A percentile compares a stretch with the other conserved stretches of the same genome.
Conservation (phyloP, 176 grass and related monocot genomes). For the Ampelocalamus luodianensis region DNA sequence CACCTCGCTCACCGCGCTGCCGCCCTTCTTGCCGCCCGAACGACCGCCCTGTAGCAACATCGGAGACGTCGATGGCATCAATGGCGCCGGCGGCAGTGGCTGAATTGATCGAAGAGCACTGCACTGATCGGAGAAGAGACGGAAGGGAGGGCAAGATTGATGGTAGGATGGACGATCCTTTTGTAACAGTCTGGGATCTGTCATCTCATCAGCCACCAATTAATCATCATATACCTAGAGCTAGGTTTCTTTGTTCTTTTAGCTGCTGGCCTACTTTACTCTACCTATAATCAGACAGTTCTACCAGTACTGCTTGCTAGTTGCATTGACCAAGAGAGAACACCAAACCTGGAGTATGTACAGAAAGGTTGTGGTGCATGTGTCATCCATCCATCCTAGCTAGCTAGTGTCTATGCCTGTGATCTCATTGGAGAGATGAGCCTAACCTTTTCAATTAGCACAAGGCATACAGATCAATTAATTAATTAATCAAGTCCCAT, state of each 20-base stretch:
- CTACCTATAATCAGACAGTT: background rate
- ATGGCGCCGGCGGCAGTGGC: background rate
- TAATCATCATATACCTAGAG: constrained; percentile 3
- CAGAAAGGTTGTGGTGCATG: constrained; percentile 14
- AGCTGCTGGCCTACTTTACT: background rate
- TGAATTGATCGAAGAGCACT: background rate
- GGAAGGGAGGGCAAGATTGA: background rate
- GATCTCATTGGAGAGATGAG: constrained; percentile 6
- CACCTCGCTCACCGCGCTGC: constrained; percentile 61
- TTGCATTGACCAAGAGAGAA: constrained; percentile 7
- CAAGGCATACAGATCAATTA: background rate
- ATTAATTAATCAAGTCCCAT: background rate
- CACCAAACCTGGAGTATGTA: constrained; percentile 9
- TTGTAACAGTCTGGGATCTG: constrained; percentile 28
- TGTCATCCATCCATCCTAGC: background rate
- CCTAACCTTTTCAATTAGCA: constrained; percentile 1
- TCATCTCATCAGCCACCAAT: background rate
- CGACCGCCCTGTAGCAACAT: background rate
- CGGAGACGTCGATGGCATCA: background rate
- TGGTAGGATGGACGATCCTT: constrained; percentile 7
- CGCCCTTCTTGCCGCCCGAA: constrained; percentile 51
- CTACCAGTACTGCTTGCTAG: background rate
- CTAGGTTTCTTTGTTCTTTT: constrained; percentile 33
- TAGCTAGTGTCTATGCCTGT: background rate
- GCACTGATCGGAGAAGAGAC: background rate